Evolutionary conservation across 768 basidiomycete genomes (phyloP), one percentile per base, ranked within the genome.

Genomic region (Hebeloma cylindrosporum): DNA sequence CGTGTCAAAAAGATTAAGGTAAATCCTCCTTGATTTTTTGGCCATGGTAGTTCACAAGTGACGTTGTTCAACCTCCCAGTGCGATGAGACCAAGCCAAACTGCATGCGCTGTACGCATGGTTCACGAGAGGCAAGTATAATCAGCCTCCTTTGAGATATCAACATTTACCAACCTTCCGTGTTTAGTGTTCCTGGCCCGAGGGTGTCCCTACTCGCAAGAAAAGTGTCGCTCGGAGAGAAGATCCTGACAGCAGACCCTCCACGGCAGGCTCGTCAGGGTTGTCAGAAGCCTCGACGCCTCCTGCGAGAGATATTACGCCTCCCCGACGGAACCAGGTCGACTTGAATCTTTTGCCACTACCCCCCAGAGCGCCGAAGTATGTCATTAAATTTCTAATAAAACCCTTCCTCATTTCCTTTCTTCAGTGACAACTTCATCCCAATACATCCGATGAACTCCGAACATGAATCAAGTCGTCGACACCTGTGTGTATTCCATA

Each of bases 1-100:
- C 79, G 93, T 57, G 80, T 82, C 51, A 93, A 94, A 75, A 90
- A 95, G 75, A 91, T 97, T 60, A 96, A 96, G 79, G 89, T 88
- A 51, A 42, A 76, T 60, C 43, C n/a, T 40, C 35, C 27, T 30
- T 17, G 11, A 25, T 33, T 8, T 28, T 43, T 38, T 29, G 31
- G 35, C 43, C 27, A 43, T 3, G 18, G 36, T 31, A 13, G 36
- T 23, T 7, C 36, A 43, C 23, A 34, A 34, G 18, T 27, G 31
- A 14, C 18, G 18, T 22, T 26, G 11, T 29, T 14, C n/a, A n/a
- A n/a, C n/a, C 18, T 36, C 43, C 11, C 52, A 92, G 87, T 97
- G 93, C 65, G 93, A 94, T 63, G 93, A 97, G 68, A 78, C 78
- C 9, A 89, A 93, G 61, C 93, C 93, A 43, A 78, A 75, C 45